Base-by-base conservation (phyloP, 2,329 filamentous ascomycete species). In the Rhynchosporium graminicola region DNA sequence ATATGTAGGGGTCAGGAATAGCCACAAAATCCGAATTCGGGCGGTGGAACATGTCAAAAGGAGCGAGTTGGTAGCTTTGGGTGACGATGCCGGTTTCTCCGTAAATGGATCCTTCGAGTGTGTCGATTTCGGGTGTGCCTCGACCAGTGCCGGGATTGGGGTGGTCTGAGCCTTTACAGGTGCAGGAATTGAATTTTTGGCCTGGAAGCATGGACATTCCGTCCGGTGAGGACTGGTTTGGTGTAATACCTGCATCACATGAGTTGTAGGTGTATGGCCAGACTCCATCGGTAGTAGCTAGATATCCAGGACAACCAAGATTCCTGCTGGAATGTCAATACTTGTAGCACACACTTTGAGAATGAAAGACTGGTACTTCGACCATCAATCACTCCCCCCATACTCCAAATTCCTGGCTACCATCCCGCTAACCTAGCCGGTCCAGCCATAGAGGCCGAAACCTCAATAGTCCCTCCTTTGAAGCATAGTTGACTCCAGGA, bases 81-180 rank as follows among this genome's bases (percentile, higher is more conserved):
- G 67, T 78, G 63, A 75, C 71, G 43, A 69, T 72, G 68, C 73
- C 79, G 75, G 73, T 70, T 46, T 73, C 72, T 0, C 68, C 68
- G 43, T 79, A 78, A 5, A 77, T 79, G 47, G 77, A 78, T 10
- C 83, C 87, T 79, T 90, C 87, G 31, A 90, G 77, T 26, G 86
- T 86, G 79, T 90, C 88, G 63, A 90, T 87, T 77, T 91, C 88
- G 0, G 88, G 87, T 1, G 86, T 85, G 59, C 83, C 84, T 29
- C 88, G 80, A 31, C 87, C 87, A 50, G 78, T 85, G 20, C 87
- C 87, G 6, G 84, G 83, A 38, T 74, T 85, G 0, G 87, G 87
- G 70, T 90, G 87, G 69, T 90, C 87, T 66, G 83, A 80, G 9
- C 81, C 82, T 9, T 74, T 73, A 72, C 88, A 90, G 2, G 85